A percentile compares a stretch with the other conserved stretches of the same genome.
Conservation (phyloP, 2,329 filamentous ascomycete species). For the Botrytis hyacinthi region DNA sequence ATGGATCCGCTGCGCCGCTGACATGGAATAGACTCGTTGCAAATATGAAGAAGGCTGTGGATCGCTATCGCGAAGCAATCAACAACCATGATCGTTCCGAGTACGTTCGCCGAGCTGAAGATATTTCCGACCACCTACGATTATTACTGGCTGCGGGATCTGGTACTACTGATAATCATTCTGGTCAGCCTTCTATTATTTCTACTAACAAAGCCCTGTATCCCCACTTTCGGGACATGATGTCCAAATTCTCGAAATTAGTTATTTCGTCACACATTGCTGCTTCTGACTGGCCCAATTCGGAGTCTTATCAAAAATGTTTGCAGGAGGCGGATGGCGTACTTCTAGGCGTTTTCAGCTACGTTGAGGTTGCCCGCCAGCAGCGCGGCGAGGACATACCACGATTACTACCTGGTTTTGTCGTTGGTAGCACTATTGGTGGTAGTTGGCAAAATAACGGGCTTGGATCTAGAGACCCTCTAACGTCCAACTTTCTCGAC, state of each 20-base stretch:
- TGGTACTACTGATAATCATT: slow-evolving; percentile 97
- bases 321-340: slow-evolving; percentile 97
- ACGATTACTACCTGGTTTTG: slow-evolving; percentile 89
- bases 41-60: slow-evolving; percentile 89
- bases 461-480: slow-evolving; percentile 62
- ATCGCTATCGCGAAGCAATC: slow-evolving; percentile 87
- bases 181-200: slow-evolving; percentile 98
- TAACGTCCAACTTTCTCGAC: slow-evolving; percentile 81
- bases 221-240: slow-evolving; percentile 97
- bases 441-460: slow-evolving; percentile 84
- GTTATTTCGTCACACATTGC: slow-evolving; percentile 98
- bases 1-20: slow-evolving; percentile 73
- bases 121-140: slow-evolving; percentile 94
- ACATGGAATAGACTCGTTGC: slow-evolving; percentile 89
- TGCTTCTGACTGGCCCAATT: slow-evolving; percentile 90
- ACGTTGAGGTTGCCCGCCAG: slow-evolving; percentile 90
- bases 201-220: slow-evolving; percentile 97
- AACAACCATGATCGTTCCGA: slow-evolving; percentile 79
- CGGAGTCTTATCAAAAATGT: slow-evolving; percentile 92
- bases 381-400: slow-evolving; percentile 92
- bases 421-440: slow-evolving; percentile 77
- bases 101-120: slow-evolving; percentile 91
- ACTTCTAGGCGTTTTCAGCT: slow-evolving; percentile 88
- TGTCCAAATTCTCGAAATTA: slow-evolving; percentile 99
- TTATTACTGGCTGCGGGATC: slow-evolving; percentile 93